phyloP scores from a whole-genome alignment of 169 alveolate species.

The Cryptosporidium meleagridis region DNA sequence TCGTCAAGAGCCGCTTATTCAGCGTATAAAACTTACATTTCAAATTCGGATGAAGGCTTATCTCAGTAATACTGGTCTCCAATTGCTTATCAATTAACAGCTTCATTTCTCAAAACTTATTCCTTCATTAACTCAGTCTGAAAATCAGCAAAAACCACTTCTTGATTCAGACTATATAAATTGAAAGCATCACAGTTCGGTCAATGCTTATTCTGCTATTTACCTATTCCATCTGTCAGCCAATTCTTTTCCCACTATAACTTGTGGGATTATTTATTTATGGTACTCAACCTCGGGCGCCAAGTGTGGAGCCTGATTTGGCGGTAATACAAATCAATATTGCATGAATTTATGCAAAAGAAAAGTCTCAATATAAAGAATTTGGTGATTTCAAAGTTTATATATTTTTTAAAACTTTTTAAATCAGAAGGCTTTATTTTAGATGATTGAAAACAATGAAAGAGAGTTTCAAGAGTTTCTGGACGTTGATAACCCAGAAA shows the following conservation, averaged over 20 bases:
- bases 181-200: background rate
- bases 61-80: conserved; percentile 23
- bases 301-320: background rate
- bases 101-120: conserved; percentile 10
- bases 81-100: background rate
- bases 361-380: background rate
- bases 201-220: background rate
- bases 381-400: no score
- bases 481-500: background rate
- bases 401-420: no score
- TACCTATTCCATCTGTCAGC: background rate
- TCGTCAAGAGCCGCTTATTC: background rate
- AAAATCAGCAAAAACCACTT: background rate
- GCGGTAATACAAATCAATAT: background rate
- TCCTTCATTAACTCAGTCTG: background rate
- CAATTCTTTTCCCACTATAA: background rate
- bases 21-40: conserved; percentile 36
- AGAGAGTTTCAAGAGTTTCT: background rate
- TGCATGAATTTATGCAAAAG: background rate
- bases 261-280: background rate
- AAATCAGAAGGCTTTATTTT: no score
- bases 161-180: background rate
- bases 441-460: background rate
- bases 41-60: conserved; percentile 50
- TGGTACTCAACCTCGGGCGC: background rate